These are phyloP conservation scores for Aureobasidium vineae DNA, from an alignment of 2,329 filamentous ascomycete species.

Conservation along the genomic window DNA sequence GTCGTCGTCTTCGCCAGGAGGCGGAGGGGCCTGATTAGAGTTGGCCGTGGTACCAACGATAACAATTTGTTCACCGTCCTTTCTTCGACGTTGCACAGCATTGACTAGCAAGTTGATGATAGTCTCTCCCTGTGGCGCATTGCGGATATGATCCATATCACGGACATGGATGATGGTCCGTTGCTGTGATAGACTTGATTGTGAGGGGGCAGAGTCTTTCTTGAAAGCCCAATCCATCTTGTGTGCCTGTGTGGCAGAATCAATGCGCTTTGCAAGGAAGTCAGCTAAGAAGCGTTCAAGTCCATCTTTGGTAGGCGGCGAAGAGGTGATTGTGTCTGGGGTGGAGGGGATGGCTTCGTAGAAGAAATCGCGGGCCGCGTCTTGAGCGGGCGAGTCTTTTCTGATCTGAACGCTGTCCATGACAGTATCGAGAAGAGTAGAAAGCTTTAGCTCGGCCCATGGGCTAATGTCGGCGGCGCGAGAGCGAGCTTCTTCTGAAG, in stretches of 20 bases:
- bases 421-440: constrained; percentile 35
- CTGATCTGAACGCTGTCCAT: constrained; percentile 36
- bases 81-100: constrained; percentile 69
- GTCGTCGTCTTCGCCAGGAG: constrained; percentile 42
- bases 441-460: constrained; percentile 37
- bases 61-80: constrained; percentile 67
- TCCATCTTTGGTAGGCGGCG: neutral
- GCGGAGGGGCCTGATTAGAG: constrained; percentile 22
- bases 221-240: constrained; percentile 16
- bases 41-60: constrained; percentile 73
- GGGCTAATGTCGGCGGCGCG: neutral
- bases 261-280: constrained; percentile 24
- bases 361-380: neutral
- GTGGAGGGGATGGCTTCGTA: neutral
- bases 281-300: constrained; percentile 14
- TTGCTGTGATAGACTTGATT: constrained; percentile 28
- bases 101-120: constrained; percentile 69
- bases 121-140: constrained; percentile 64
- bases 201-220: constrained; percentile 12
- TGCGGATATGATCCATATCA: constrained; percentile 75
- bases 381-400: constrained; percentile 8
- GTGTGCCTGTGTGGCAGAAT: constrained; percentile 16
- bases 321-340: neutral
- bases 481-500: constrained; percentile 1
- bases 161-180: constrained; percentile 66